These are phyloP conservation scores for Plantago elongata DNA, from an alignment of 257 asterid species.

Conservation along the genomic window DNA sequence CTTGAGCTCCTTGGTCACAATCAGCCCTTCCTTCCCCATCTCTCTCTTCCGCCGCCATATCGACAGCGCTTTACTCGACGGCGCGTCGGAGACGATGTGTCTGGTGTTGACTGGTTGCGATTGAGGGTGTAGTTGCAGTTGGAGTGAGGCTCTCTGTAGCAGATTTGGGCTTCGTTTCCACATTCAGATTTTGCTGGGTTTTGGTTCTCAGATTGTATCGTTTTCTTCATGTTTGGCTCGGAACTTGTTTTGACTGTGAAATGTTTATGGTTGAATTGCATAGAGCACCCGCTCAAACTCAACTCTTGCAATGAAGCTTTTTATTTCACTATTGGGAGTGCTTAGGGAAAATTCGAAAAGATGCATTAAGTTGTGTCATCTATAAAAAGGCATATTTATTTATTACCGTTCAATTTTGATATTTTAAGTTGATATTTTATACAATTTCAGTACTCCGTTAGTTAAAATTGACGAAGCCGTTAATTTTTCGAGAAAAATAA, in stretches of 20 bases:
- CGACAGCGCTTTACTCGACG: slow-evolving; percentile 62
- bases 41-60: slow-evolving; percentile 98
- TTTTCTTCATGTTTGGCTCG: background rate
- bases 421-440: too few species aligned
- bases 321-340: too few species aligned
- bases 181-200: slow-evolving; percentile 19
- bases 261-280: background rate
- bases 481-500: too few species aligned
- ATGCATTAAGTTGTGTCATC: too few species aligned
- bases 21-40: slow-evolving; percentile 84
- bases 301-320: too few species aligned
- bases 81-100: slow-evolving; percentile 31
- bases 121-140: slow-evolving; percentile 20
- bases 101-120: slow-evolving; percentile 13
- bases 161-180: slow-evolving; percentile 39
- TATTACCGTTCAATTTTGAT: too few species aligned
- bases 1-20: slow-evolving; percentile 91
- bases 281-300: too few species aligned
- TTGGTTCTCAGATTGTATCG: too few species aligned
- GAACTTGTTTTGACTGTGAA: background rate
- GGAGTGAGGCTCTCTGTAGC: slow-evolving; percentile 23
- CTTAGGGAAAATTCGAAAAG: too few species aligned
- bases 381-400: too few species aligned
- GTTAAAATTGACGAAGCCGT: too few species aligned
- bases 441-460: too few species aligned